Evolutionary conservation across 1,284 basidiomycete species (phyloP), one percentile per base, ranked within the genome.

Genomic region (Ustilago trichophora): DNA sequence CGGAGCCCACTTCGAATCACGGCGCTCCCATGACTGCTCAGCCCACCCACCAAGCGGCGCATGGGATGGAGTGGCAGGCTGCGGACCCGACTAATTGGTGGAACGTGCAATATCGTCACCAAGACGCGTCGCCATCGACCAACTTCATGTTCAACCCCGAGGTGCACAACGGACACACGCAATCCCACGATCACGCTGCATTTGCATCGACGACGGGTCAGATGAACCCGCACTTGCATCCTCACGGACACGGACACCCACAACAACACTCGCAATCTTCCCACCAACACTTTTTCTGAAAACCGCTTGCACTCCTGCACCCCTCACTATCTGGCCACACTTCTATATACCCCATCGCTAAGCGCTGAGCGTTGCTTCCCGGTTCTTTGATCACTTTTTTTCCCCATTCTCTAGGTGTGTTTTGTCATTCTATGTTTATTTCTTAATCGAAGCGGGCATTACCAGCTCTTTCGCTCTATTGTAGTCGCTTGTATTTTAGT

Each of bases 31-130:
- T 53, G 47, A 19, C 29, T 8, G 42, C 37, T 11, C 43, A 18
- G 29, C 57, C 38, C 10, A 48, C 48, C 11, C 47, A 47, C 27
- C 26, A 35, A 7, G 46, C 37, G 12, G 25, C 38, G 21, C 49
- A 22, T 15, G 44, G 35, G 18, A 31, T 68, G 33, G 65, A 62
- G 19, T 68, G 65, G 65, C 58, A 62, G 18, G 42, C 63, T 15
- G 42, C 53, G 10, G 50, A 49, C 25, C 57, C 53, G 6, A 29
- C 31, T 29, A 48, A 43, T 16, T 68, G 65, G 65, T 68, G 65
- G 65, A 62, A 45, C 13, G 58, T 62, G 41, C 65, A 68, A 29
- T 62, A 68, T 32, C 51, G 51, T 25, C 65, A 62, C 7, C 31
- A 36, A 5, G 54, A 58, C 8, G 26, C 65, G n/a, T 57, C 58